Percentiles rank a stretch among this genome's conserved stretches.
Conservation (phyloP, 768 basidiomycete genomes). For the Boletus insuetus region DNA sequence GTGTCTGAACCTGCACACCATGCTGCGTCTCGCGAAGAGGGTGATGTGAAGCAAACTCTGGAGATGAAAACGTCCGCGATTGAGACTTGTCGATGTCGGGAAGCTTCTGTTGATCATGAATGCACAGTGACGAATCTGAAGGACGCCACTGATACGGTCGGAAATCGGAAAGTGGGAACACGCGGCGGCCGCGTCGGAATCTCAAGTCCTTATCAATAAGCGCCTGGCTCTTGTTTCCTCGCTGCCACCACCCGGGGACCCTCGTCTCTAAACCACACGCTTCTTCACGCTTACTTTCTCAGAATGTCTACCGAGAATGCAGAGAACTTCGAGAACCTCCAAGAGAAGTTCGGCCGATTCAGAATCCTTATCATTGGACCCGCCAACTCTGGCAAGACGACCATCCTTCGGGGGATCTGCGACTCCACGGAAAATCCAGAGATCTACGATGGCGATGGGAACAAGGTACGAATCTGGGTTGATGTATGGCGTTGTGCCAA, state of each 20-base stretch:
- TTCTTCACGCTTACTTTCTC: not conserved
- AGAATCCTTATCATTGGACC: not conserved
- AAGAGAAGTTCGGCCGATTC: not conserved
- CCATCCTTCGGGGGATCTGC: not conserved
- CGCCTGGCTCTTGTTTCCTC: not conserved
- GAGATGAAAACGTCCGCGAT: too few relatives aligned
- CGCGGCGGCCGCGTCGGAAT: too few relatives aligned
- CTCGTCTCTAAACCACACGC: not conserved
- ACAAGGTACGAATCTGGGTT: not conserved
- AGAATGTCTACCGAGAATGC: not conserved
- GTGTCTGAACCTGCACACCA: too few relatives aligned
- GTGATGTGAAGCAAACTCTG: too few relatives aligned
- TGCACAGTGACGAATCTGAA: too few relatives aligned
- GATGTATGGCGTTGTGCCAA: not conserved
- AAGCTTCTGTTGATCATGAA: too few relatives aligned
- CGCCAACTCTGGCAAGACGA: not conserved
- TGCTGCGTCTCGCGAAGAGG: too few relatives aligned
- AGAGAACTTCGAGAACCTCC: not conserved
- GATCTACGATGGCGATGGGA: not conserved
- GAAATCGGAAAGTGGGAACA: too few relatives aligned
- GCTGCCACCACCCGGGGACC: not conserved
- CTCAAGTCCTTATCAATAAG: too few relatives aligned
- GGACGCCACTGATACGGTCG: too few relatives aligned
- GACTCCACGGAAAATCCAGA: not conserved
- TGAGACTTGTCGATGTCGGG: too few relatives aligned